These are phyloP conservation scores for Codiaeum variegatum DNA, from an alignment of 441 rosid genomes.

Conservation along the genomic window DNA sequence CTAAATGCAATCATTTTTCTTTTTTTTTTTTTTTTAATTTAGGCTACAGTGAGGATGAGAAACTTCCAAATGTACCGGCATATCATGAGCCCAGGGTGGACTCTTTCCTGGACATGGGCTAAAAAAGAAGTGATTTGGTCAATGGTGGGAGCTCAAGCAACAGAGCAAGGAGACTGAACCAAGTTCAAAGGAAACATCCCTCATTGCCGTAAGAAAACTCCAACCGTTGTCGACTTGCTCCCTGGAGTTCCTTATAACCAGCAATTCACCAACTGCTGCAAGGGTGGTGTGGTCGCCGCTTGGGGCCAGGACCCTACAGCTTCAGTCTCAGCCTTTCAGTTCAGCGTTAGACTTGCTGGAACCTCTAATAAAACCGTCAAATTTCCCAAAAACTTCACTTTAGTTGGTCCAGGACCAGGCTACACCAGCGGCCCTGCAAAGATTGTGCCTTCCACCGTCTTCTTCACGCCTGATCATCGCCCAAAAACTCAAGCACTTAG, in stretches of 20 bases:
- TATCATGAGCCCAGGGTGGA: conserved; percentile 85
- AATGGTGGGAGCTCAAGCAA: conserved; percentile 82
- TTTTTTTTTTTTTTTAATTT: conserved; percentile 6
- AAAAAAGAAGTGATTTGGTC: conserved; percentile 88
- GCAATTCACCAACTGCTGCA: conserved; percentile 80
- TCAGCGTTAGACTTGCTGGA: conserved; percentile 71
- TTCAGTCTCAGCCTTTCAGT: conserved; percentile 73
- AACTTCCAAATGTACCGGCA: conserved; percentile 83
- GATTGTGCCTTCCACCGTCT: conserved; percentile 63
- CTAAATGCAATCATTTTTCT: neutral
- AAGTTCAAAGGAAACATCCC: conserved; percentile 80
- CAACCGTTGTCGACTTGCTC: conserved; percentile 74
- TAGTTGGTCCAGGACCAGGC: conserved; percentile 85
- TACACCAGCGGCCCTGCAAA: conserved; percentile 95
- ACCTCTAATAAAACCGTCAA: conserved; percentile 81
- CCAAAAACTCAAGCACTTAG: conserved; percentile 83
- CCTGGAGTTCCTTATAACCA: conserved; percentile 87
- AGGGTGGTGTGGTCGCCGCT: conserved; percentile 77
- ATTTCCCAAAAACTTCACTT: conserved; percentile 84
- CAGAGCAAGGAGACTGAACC: conserved; percentile 95
- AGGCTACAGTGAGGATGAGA: conserved; percentile 77
- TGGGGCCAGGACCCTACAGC: conserved; percentile 81
- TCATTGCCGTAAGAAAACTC: conserved; percentile 81
- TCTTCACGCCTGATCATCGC: conserved; percentile 61
- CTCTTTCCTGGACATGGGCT: conserved; percentile 88